Conservation (phyloP, 345 rosid genomes). For the Pugionium cornutum region DNA sequence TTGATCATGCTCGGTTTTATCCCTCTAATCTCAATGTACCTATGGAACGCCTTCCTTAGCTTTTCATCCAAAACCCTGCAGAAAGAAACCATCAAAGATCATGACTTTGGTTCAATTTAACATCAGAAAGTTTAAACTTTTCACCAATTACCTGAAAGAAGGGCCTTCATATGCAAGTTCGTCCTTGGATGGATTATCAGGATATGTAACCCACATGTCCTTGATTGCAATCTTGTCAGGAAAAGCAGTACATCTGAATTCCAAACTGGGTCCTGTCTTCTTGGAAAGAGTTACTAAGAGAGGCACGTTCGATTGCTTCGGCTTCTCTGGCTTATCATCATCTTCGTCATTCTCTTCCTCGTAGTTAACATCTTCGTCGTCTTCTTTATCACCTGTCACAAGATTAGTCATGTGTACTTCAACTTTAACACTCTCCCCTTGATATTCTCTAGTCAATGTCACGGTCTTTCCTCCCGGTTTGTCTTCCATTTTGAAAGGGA, state of each 20-base stretch:
- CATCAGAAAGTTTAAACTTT: neutral
- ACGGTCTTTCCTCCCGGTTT: slow-evolving; percentile 60
- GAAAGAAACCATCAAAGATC: slow-evolving; percentile 25
- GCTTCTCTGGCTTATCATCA: slow-evolving; percentile 51
- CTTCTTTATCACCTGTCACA: slow-evolving; percentile 59
- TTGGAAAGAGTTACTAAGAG: slow-evolving; percentile 64
- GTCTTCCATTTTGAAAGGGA: slow-evolving; percentile 82
- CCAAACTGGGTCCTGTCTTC: slow-evolving; percentile 57
- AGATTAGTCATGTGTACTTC: slow-evolving; percentile 92
- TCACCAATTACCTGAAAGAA: slow-evolving; percentile 56
- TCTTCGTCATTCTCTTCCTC: slow-evolving; percentile 43
- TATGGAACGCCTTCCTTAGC: slow-evolving; percentile 71
- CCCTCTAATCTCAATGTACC: slow-evolving; percentile 77
- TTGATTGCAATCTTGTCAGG: slow-evolving; percentile 67
- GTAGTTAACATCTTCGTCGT: slow-evolving; percentile 37
- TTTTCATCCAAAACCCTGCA: slow-evolving; percentile 87
- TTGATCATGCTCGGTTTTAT: slow-evolving; percentile 69
- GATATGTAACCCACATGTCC: slow-evolving; percentile 54
- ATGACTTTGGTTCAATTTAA: neutral
- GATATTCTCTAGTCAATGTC: slow-evolving; percentile 60
- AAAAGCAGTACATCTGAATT: slow-evolving; percentile 66
- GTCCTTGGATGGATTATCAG: slow-evolving; percentile 53
- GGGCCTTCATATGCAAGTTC: slow-evolving; percentile 78
- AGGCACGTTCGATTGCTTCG: slow-evolving; percentile 58
- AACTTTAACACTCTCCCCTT: slow-evolving; percentile 68